These are phyloP conservation scores for Quillaja saponaria DNA, from an alignment of 306 rosid species.

Conservation along the genomic window DNA sequence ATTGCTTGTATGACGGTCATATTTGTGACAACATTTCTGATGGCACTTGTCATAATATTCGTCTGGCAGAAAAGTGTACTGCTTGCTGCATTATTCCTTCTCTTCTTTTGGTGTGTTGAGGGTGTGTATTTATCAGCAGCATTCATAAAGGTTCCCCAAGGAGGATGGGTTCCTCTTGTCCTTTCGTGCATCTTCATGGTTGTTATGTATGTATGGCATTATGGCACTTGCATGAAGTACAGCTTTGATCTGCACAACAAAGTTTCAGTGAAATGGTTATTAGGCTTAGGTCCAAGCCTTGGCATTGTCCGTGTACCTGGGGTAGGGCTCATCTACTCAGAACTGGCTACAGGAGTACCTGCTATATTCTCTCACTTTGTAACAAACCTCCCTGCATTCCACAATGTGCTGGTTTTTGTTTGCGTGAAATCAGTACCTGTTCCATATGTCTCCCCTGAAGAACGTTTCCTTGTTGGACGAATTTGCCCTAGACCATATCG, in stretches of 20 bases:
- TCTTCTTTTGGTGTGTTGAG: conserved; percentile 76
- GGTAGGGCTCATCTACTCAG: conserved; percentile 82
- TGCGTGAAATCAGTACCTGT: conserved; percentile 87
- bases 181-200: conserved; percentile 62
- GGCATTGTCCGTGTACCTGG: conserved; percentile 94
- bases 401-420: conserved; percentile 75
- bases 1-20: conserved; percentile 81
- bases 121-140: conserved; percentile 75
- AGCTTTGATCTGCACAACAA: conserved; percentile 76
- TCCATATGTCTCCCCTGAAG: conserved; percentile 81
- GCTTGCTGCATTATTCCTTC: conserved; percentile 54
- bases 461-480: conserved; percentile 81
- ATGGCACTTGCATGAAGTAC: conserved; percentile 76
- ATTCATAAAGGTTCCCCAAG: conserved; percentile 80
- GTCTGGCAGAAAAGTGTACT: conserved; percentile 71
- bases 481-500: conserved; percentile 78
- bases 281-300: conserved; percentile 83
- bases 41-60: conserved; percentile 67
- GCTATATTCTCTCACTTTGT: conserved; percentile 90
- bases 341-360: conserved; percentile 82
- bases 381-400: conserved; percentile 90
- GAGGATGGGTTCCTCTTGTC: conserved; percentile 89
- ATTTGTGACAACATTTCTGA: conserved; percentile 78
- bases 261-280: conserved; percentile 83
- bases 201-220: conserved; percentile 82